These are phyloP conservation scores for Microsporum ferrugineum DNA, from an alignment of 2,329 filamentous ascomycete genomes.

Conservation along the genomic window DNA sequence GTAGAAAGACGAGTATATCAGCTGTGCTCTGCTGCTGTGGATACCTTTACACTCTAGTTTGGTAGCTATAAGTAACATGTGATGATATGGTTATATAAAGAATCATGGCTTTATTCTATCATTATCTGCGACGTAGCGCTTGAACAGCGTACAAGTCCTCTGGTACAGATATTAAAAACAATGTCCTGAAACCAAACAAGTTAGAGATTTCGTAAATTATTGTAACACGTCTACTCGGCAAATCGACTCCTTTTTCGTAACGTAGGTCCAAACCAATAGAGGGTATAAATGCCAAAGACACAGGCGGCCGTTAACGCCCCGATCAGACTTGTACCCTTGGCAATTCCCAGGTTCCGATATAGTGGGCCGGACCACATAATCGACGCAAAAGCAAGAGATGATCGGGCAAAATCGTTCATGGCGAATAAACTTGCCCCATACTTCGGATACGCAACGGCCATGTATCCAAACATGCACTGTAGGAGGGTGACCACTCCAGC, in stretches of 20 bases:
- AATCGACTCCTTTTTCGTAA: neutral
- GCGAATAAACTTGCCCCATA: slow-evolving; percentile 34
- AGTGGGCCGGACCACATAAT: neutral
- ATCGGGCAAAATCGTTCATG: slow-evolving; percentile 26
- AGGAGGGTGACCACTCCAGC: slow-evolving; percentile 12
- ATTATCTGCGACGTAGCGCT: too few species aligned
- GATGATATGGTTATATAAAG: too few species aligned
- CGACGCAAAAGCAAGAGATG: neutral
- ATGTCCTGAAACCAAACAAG: neutral
- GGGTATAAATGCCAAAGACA: neutral
- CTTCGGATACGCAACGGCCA: slow-evolving; percentile 21
- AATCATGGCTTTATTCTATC: too few species aligned
- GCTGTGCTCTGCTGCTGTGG: neutral
- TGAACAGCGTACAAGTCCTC: too few species aligned
- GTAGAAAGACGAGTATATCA: too few species aligned
- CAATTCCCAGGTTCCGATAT: neutral
- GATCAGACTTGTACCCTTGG: neutral
- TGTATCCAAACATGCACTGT: slow-evolving; percentile 19
- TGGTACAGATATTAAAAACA: too few species aligned
- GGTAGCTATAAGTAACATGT: too few species aligned
- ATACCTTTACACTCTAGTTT: neutral
- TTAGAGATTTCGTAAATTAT: neutral
- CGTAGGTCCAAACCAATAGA: neutral
- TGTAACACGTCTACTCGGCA: neutral
- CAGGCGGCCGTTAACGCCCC: neutral